These are phyloP conservation scores for Chytriomyces sp. DNA, from an alignment of 192 early-diverging fungal species.

Conservation along the genomic window DNA sequence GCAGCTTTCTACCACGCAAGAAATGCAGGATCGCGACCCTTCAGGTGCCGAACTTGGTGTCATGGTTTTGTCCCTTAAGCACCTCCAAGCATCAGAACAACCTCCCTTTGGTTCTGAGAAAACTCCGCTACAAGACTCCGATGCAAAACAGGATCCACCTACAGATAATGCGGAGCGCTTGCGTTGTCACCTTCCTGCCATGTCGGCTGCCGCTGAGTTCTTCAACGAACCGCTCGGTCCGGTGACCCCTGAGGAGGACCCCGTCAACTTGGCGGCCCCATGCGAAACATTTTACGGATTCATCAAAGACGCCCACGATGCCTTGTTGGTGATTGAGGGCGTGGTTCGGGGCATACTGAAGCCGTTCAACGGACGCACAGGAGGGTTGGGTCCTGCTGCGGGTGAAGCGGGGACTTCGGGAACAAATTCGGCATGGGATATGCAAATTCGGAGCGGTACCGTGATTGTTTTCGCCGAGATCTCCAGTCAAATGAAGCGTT, in stretches of 20 bases:
- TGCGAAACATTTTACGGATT: slow-evolving; percentile 16
- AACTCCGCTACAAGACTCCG: not conserved
- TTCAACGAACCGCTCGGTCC: not conserved
- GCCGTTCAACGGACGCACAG: not conserved
- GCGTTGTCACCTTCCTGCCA: not conserved
- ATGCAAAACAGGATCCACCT: not conserved
- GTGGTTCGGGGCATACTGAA: not conserved
- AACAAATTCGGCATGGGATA: too few relatives aligned
- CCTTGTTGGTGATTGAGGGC: slow-evolving; percentile 14
- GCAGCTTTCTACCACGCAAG: too few relatives aligned
- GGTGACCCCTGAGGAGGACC: not conserved
- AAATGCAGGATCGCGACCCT: too few relatives aligned
- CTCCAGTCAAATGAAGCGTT: not conserved
- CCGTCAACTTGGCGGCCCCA: not conserved
- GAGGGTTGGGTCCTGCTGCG: not conserved
- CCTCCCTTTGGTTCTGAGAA: not conserved
- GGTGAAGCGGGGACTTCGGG: too few relatives aligned
- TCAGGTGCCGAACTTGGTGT: too few relatives aligned
- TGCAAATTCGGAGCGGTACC: slow-evolving; percentile 16
- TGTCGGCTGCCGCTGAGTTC: not conserved
- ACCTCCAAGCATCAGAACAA: too few relatives aligned
- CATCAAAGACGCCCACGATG: slow-evolving; percentile 10
- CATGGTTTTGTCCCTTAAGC: too few relatives aligned
- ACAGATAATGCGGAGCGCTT: not conserved
- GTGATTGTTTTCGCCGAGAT: slow-evolving; percentile 15